phyloP scores from a whole-genome alignment of 805 yeast species.

The Candida easanensis region DNA sequence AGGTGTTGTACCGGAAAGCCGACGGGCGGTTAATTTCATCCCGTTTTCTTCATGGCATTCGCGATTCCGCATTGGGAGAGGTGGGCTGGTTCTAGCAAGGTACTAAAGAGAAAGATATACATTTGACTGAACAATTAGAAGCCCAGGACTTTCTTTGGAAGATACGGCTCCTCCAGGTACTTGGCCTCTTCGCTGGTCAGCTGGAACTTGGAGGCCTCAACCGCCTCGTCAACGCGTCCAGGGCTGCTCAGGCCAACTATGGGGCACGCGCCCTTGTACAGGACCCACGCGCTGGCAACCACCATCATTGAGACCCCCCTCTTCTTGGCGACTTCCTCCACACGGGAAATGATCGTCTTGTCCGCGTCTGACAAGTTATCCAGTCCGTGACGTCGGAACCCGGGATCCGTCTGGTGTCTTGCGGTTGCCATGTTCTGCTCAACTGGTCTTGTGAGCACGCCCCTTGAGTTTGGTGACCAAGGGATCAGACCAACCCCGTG shows the following conservation, averaged over 20 bases:
- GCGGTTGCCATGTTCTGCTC: slow-evolving; percentile 9
- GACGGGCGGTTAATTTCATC: neutral
- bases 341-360: slow-evolving; percentile 39
- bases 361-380: slow-evolving; percentile 20
- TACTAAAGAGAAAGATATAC: neutral
- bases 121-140: neutral
- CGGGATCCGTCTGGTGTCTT: slow-evolving; percentile 11
- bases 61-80: slow-evolving; percentile 5
- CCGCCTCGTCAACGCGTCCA: slow-evolving; percentile 49
- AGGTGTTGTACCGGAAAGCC: neutral
- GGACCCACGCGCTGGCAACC: slow-evolving; percentile 49
- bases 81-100: neutral
- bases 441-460: slow-evolving; percentile 48
- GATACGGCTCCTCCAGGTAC: slow-evolving; percentile 16
- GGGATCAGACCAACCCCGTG: slow-evolving; percentile 56
- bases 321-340: slow-evolving; percentile 50
- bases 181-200: slow-evolving; percentile 15
- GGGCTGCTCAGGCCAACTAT: slow-evolving; percentile 50
- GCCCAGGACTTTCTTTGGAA: slow-evolving; percentile 8
- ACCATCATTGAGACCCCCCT: slow-evolving; percentile 49
- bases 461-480: slow-evolving; percentile 58
- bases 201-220: slow-evolving; percentile 31
- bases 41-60: neutral
- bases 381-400: slow-evolving; percentile 6
- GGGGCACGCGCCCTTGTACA: slow-evolving; percentile 48